Evolutionary conservation across 2,329 filamentous ascomycete genomes (phyloP), one percentile per base, ranked within the genome.

Genomic region (Aspergillus hortae): DNA sequence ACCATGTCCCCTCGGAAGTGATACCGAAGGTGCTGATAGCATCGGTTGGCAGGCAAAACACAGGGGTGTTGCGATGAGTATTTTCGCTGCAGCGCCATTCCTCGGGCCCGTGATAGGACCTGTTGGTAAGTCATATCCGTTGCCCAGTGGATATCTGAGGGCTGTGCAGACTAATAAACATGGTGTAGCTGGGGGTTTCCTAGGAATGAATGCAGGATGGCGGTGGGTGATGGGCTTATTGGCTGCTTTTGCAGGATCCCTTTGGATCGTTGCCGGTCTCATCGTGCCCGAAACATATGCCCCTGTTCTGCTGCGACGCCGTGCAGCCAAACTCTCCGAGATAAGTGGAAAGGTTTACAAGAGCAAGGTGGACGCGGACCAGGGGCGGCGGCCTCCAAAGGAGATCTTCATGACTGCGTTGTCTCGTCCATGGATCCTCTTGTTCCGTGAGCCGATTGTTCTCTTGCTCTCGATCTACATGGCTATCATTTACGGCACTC

Each of bases 81-180:
- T 87, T 15, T 89, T 87, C 61, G 80, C 84, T 6, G 77, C 81
- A 11, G 82, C 83, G 3, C 84, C 85, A 1, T 87, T 86, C 64
- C 73, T 87, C 51, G 85, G 85, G 1, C 82, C 85, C 0, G 79
- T 67, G 53, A 80, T 70, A 65, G 82, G 85, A 0, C 86, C 86
- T 2, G 81, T 88, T 38, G 35, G 35, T 38, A n/a, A n/a, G 35
- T 38, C n/a, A n/a, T 38, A 17, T 38, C 35, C 7, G 11, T 7
- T 4, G 3, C 35, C 14, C 35, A 15, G n/a, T 7, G 7, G 7
- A 10, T 10, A 9, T 30, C 3, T 30, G 23, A 6, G 23, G 7
- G 27, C 27, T 30, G 6, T 38, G 35, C 14, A 15, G n/a, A 4
- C 35, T 38, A 15, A 38, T 17, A 38, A n/a, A 11, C 35, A 14